Percentiles rank a stretch among this genome's conserved stretches.
These are phyloP conservation scores for Lodderomyces theae DNA, from an alignment of 1,139 yeast genomes.

Conservation along the genomic window DNA sequence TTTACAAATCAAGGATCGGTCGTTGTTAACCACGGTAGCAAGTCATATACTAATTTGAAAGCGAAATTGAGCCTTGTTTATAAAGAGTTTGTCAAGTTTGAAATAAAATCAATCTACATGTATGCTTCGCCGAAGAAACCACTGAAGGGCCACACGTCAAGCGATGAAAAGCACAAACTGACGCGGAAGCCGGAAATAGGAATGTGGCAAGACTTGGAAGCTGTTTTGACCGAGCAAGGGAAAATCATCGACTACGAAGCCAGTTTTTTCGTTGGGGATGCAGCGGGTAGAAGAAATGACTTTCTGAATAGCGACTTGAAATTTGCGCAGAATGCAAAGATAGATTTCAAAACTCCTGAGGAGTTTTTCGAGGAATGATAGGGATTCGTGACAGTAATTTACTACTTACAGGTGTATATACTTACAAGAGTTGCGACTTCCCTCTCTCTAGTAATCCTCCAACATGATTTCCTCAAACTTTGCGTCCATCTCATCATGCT, in stretches of 20 bases:
- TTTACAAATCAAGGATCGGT: constrained; percentile 88
- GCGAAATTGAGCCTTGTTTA: constrained; percentile 35
- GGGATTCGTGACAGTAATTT: too few species aligned
- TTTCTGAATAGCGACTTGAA: constrained; percentile 72
- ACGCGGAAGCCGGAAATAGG: constrained; percentile 78
- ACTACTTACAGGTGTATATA: too few species aligned
- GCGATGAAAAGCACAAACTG: constrained; percentile 31
- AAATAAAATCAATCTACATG: constrained; percentile 40
- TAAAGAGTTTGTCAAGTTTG: constrained; percentile 8
- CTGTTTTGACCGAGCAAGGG: constrained; percentile 27
- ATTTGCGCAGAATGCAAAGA: constrained; percentile 59
- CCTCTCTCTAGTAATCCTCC: constrained; percentile 18
- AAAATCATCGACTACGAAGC: constrained; percentile 32
- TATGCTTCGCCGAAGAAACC: constrained; percentile 65
- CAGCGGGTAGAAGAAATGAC: constrained; percentile 80
- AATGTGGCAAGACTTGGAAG: constrained; percentile 56
- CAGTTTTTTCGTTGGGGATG: constrained; percentile 88
- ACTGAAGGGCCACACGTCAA: constrained; percentile 20
- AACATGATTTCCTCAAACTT: constrained; percentile 24
- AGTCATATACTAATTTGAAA: constrained; percentile 50
- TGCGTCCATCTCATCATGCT: constrained; percentile 24
- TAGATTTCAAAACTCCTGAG: constrained; percentile 70
- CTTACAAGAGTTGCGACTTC: too few species aligned
- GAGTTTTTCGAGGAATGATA: constrained; percentile 31
- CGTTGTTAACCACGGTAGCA: constrained; percentile 39